Evolutionary conservation across 768 basidiomycete species (phyloP), one percentile per base, ranked within the genome.

Genomic region (Lentinula boryana): DNA sequence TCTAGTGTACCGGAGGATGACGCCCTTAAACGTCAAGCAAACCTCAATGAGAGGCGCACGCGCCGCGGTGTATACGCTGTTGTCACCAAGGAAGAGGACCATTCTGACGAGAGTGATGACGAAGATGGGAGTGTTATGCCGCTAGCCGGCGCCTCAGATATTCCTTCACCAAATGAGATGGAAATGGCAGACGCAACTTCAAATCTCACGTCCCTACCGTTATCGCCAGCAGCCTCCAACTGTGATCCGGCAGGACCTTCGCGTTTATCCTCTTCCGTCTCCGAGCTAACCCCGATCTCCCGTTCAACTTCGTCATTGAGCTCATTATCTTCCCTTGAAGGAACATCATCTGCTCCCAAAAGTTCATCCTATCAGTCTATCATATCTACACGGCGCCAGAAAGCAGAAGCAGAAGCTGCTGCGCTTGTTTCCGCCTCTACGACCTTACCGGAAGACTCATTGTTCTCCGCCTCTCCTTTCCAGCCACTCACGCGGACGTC

Each of bases 41-140:
- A 93, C 66, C 73, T 91, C 63, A 87, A 93, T 67, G 91, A 92
- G 69, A 80, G 91, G 41, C 79, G 91, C 63, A 93, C 91, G 53
- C 84, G 91, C 33, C 81, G 91, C 44, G 90, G 91, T 35, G 91
- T 93, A 16, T 93, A 93, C 69, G 87, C 88, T 32, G 82, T 89
- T 43, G 72, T 86, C 63, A 78, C 80, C 63, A 79, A 83, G 62
- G 78, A 80, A 61, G 82, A 80, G 59, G 81, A 85, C 21, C 57
- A 84, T 55, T 83, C 82, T 43, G 86, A 88, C 63, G 83, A 84
- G 61, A 83, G 82, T 61, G 82, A 85, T 27, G 83, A 83, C 52
- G 75, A 72, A 44, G 83, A 80, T 44, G 80, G 77, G 57, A 75
- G 78, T 62, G 75, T 65, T 33, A 63, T 77, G 33, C 79, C 81